Base-by-base conservation (phyloP, 108 stramenopile genomes). In the Discostella stelligeroides region DNA sequence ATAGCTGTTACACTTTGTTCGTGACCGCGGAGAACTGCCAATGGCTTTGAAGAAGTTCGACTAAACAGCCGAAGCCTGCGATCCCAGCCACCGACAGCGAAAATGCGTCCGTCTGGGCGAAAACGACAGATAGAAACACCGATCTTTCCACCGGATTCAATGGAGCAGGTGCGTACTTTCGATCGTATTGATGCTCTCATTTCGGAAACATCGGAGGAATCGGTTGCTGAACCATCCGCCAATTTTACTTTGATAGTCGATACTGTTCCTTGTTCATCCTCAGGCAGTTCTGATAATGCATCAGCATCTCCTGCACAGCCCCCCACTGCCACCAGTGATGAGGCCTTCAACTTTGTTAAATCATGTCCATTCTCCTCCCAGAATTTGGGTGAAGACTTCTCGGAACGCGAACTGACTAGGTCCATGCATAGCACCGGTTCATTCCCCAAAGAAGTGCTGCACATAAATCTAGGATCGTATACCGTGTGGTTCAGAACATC, bases 81-180 rank as follows among this genome's bases (percentile, higher is more conserved):
- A 76, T 94, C 93, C 93, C 93, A 94, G 15, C 93, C 93, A 51
- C 90, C 93, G 10, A 90, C 88, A 2, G 89, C 93, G 75, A 87
- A 90, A 1, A 91, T 30, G 11, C 89, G 84, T 34, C 84, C 88
- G 72, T 89, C 92, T 11, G 89, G 88, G 25, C 90, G 87, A 76
- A 94, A 94, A 5, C 86, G 87, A 55, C 86, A 82, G 15, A 80
- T 72, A 0, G 76, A 75, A 21, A 91, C 89, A 30, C 92, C 92
- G 7, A 87, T 71, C 60, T 88, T 94, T 7, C 89, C 88, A 13
- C 72, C 84, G 7, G 78, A 75, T 53, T 69, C 69, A 1, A 85
- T 61, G 5, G 79, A 79, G 54, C 92, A 90, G n/a, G 89, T 94
- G 9, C 66, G 68, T 24, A 83, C 43, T 54, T 84, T 78, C 6